Percentiles rank a stretch among this genome's conserved stretches.
phyloP scores from a whole-genome alignment of 768 basidiomycete genomes.

The Leccinum imitatum region DNA sequence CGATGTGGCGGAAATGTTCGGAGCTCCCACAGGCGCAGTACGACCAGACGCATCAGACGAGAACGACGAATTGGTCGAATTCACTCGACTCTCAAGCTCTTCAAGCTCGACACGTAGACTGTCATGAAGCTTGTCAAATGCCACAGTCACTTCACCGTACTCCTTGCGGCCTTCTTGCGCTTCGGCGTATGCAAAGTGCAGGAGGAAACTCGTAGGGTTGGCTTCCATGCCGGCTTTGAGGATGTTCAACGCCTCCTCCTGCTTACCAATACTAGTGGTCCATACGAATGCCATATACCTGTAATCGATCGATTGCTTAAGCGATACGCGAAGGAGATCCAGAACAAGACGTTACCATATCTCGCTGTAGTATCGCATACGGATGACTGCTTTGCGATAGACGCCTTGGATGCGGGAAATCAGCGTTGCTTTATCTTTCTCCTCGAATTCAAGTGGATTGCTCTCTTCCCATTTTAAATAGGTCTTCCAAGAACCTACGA shows the following conservation, averaged over 20 bases:
- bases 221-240: conserved; percentile 86
- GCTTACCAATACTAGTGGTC: conserved; percentile 67
- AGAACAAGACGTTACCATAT: conserved; percentile 63
- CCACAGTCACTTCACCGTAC: conserved; percentile 62
- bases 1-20: conserved; percentile 13
- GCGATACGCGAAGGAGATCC: conserved; percentile 1
- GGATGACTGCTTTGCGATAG: conserved; percentile 85
- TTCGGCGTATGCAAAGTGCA: conserved; percentile 91
- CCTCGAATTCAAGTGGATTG: conserved; percentile 91
- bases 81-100: conserved; percentile 47
- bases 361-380: conserved; percentile 94
- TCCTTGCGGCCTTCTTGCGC: conserved; percentile 63
- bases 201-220: conserved; percentile 82
- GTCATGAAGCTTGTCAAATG: conserved; percentile 72
- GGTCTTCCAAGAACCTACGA: conserved; percentile 85
- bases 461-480: conserved; percentile 96
- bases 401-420: conserved; percentile 74
- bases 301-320: conserved; percentile 12
- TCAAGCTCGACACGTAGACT: conserved; percentile 66
- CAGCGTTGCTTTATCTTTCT: conserved; percentile 68
- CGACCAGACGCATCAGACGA: conserved; percentile 36
- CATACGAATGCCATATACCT: conserved; percentile 93
- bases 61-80: conserved; percentile 39
- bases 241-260: conserved; percentile 79
- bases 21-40: conserved; percentile 24